Conservation (phyloP, 2,329 filamentous ascomycete genomes). For the Paraconiothyrium brasiliense region DNA sequence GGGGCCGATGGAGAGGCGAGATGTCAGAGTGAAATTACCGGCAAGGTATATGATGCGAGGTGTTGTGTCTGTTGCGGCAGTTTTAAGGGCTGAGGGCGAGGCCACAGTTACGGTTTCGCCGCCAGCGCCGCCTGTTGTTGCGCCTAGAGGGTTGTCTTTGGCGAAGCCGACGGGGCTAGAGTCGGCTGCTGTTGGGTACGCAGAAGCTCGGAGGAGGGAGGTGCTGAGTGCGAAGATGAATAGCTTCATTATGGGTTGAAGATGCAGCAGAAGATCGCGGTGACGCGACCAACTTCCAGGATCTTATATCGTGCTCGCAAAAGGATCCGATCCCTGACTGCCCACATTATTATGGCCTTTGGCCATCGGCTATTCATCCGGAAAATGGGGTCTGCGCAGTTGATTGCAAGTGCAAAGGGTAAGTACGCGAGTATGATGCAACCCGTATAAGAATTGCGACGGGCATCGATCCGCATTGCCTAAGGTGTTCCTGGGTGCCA, state of each 20-base stretch:
- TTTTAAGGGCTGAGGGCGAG: conserved; percentile 36
- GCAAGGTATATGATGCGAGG: conserved; percentile 54
- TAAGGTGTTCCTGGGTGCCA: background rate
- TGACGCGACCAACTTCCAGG: background rate
- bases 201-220: conserved; percentile 25
- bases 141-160: conserved; percentile 46
- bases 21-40: conserved; percentile 53
- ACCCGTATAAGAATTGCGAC: background rate
- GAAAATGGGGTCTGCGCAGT: background rate
- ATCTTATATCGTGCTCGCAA: background rate
- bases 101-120: conserved; percentile 42
- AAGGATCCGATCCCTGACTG: background rate
- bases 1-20: conserved; percentile 56
- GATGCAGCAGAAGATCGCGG: background rate
- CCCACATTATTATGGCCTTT: background rate
- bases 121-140: conserved; percentile 43
- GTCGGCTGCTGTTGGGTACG: conserved; percentile 30
- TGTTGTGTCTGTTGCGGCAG: conserved; percentile 36
- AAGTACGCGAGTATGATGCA: background rate
- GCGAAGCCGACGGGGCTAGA: conserved; percentile 44
- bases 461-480: conserved; percentile 8
- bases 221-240: background rate
- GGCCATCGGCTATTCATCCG: conserved; percentile 1
- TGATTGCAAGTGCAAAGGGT: background rate
- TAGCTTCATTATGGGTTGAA: conserved; percentile 6